Evolutionary conservation across 2,329 filamentous ascomycete genomes (phyloP), one percentile per base, ranked within the genome.

Genomic region (Sarocladiaceae sp.): DNA sequence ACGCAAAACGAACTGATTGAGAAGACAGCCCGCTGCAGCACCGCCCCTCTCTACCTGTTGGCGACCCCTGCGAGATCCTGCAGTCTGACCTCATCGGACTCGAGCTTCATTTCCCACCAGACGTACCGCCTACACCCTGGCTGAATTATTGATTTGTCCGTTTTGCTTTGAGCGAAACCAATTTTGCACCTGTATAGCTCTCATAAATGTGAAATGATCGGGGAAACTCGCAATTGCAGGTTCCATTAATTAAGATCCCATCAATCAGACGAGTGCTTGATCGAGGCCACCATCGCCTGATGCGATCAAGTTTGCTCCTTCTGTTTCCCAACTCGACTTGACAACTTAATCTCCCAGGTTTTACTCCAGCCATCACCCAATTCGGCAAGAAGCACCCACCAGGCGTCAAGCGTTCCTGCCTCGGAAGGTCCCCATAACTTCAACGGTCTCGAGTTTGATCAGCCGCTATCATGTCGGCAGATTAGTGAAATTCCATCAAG

Each of bases 31-130:
- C n/a, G n/a, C n/a, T n/a, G n/a, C n/a, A n/a, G n/a, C n/a, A n/a
- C n/a, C n/a, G n/a, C n/a, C n/a, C n/a, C n/a, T n/a, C n/a, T n/a
- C n/a, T n/a, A n/a, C n/a, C 7, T 37, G 11, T 37, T n/a, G n/a
- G 18, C 23, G 37, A 6, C 40, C 40, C 40, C 40, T 44, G 40
- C 40, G 11, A 7, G 3, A 44, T 26, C 17, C 40, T 44, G 40
- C 40, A 44, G n/a, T 56, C 39, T 26, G 46, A 49, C 31, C 46
- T 40, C 50, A 47, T 47, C 37, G n/a, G 25, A 18, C 26, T 52
- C 26, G n/a, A 37, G 36, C 33, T 44, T 44, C 40, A 44, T 44
- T 44, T 44, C 40, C 40, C 17, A 15, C 12, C 23, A n/a, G n/a
- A n/a, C n/a, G n/a, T n/a, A n/a, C 18, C 8, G 23, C 23, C 40